Conservation (phyloP, 179 eudicot species). For the Dionaea muscipula region DNA sequence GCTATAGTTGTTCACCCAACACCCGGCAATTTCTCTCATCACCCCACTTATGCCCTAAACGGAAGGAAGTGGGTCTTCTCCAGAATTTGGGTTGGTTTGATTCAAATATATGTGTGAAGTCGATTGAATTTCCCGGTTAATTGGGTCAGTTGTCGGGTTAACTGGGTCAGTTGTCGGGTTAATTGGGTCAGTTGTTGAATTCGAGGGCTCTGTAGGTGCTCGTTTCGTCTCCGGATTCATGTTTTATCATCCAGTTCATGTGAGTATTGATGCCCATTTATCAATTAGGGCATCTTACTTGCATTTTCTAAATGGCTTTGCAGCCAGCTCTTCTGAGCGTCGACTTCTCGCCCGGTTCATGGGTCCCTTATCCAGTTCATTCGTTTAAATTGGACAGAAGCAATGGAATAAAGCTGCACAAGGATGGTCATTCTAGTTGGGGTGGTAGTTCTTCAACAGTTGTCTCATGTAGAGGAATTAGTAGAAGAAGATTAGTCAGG, state of each 20-base stretch:
- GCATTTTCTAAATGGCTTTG: conserved; percentile 25
- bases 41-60: no score
- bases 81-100: not conserved
- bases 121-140: not conserved
- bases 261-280: conserved; percentile 12
- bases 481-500: conserved; percentile 15
- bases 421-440: conserved; percentile 4
- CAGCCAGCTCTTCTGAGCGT: conserved; percentile 12
- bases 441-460: conserved; percentile 15
- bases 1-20: not conserved
- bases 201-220: no score
- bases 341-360: conserved; percentile 7
- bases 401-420: not conserved
- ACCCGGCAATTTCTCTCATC: not conserved
- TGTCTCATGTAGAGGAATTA: conserved; percentile 15
- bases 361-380: conserved; percentile 12
- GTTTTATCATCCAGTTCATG: conserved; percentile 13
- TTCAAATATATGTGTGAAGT: not conserved
- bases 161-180: no score
- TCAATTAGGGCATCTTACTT: conserved; percentile 10
- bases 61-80: no score
- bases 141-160: not conserved
- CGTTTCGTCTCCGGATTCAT: conserved; percentile 4
- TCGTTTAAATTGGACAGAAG: conserved; percentile 18
- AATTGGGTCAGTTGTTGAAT: no score